Base-by-base conservation (phyloP, 768 basidiomycete species). In the Rhizopogon vulgaris region DNA sequence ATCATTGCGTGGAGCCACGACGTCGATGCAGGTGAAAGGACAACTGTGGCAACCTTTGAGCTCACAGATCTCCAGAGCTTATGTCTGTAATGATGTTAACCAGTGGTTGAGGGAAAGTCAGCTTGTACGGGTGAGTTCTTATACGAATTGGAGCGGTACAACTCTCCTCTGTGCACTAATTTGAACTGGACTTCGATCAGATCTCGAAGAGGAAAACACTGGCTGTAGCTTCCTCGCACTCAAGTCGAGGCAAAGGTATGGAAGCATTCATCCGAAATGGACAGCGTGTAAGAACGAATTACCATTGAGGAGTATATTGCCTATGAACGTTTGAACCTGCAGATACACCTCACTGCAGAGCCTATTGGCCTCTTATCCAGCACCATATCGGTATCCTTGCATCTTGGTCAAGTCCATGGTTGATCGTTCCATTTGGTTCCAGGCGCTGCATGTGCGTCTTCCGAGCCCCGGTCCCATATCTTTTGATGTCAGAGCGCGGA, bases 11-110 rank as follows among this genome's bases (percentile, higher is more conserved):
- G 65, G 66, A 56, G 15, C 58, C 41, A 50, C 69, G 57, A 59
- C 59, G 49, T 45, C 63, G 73, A 70, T 71, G 69, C 68, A 65
- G 41, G 52, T 61, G 63, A 61, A 58, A 58, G 49, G 41, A 49
- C 27, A 27, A 12, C 3, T 34, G 18, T 9, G 22, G 22, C 45
- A 22, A 9, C 45, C 45, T 34, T 15, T 22, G 32, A 46, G 45
- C 32, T 34, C 45, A 46, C 45, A 24, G 30, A 22, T 15, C 9
- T 14, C 32, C 7, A n/a, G n/a, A n/a, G 12, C 17, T 12, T 3
- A 22, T 28, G 32, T 34, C 5, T 32, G 28, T 30, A 34, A 30
- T 9, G 8, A 32, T 15, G 45, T 18, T 24, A 8, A 15, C 14
- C 18, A 10, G 14, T 46, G 32, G 12, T 22, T 46, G 32, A 18